Base-by-base conservation (phyloP, 2,329 filamentous ascomycete genomes). In the Scolecobasidium constrictum region DNA sequence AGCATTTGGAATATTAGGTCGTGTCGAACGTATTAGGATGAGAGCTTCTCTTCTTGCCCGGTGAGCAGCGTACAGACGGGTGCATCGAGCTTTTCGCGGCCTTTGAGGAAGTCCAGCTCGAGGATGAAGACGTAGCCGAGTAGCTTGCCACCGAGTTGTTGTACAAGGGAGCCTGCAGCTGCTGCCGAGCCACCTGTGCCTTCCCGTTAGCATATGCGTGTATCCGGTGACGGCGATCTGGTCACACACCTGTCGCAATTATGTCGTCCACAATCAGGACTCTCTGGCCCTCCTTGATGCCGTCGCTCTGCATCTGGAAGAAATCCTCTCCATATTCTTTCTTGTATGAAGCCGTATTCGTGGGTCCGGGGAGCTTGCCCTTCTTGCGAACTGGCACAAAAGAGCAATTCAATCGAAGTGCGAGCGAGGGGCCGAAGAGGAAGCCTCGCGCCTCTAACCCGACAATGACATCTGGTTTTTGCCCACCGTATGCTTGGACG, bases 301-400 rank as follows among this genome's bases (percentile, higher is more conserved):
- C 81, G 63, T 83, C 87, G 52, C 75, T 70, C 71, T 98, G 92
- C 71, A 98, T 93, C 73, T 96, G 86, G 70, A 98, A 96, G 60
- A 81, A 81, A 63, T 98, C 92, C 64, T 80, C 75, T 49, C 92
- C 92, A 59, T 98, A 98, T 66, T 98, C 92, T 74, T 98, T 98
- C 65, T 87, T 71, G 64, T 86, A 98, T 53, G 75, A 74, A 51
- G 87, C 87, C 44, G 85, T 93, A 57, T 83, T 80, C 56, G 83
- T 88, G 46, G 83, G 80, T 22, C 92, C 92, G 5, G 92, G 92
- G 52, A 98, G 76, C 75, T 98, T 98, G 61, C 92, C 92, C 72
- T 82, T 69, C 75, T 98, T 98, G 59, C 92, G 76, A 48, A 96
- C 87, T 13, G 92, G 87, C 47, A 93, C 92, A 62, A 98, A 98